Evolutionary conservation across 805 yeast genomes (phyloP).

Genomic region (Sugiyamaella smithiae): DNA sequence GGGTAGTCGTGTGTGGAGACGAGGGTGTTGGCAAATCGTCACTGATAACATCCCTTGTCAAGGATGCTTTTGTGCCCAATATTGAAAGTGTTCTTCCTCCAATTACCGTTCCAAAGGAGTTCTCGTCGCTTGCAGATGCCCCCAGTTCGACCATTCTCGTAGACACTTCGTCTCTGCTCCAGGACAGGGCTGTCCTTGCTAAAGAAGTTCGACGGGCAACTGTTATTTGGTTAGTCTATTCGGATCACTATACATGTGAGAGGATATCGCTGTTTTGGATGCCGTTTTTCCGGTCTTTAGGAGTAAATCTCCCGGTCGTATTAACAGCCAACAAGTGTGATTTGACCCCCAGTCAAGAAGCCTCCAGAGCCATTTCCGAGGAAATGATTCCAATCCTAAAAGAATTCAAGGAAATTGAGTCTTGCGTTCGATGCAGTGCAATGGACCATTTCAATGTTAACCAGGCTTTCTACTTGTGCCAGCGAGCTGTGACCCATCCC

Average conservation of each 20-base stretch:
- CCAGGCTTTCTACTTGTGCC: conserved; percentile 91
- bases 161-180: conserved; percentile 64
- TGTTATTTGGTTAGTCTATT: conserved; percentile 91
- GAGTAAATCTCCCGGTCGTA: conserved; percentile 90
- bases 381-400: conserved; percentile 82
- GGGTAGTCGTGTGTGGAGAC: conserved; percentile 93
- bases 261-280: conserved; percentile 91
- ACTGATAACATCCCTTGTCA: conserved; percentile 73
- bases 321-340: conserved; percentile 83
- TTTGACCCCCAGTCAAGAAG: conserved; percentile 27
- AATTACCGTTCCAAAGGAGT: conserved; percentile 75
- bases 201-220: conserved; percentile 78
- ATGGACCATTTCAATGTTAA: conserved; percentile 78
- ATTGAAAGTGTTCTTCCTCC: conserved; percentile 80
- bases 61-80: conserved; percentile 74
- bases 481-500: conserved; percentile 89
- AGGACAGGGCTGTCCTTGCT: conserved; percentile 59
- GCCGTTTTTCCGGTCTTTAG: conserved; percentile 87
- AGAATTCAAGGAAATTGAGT: conserved; percentile 92
- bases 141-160: conserved; percentile 58
- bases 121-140: conserved; percentile 41
- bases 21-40: conserved; percentile 54
- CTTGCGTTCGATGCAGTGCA: conserved; percentile 87
- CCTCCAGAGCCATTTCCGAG: conserved; percentile 57
- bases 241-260: conserved; percentile 93